Base-by-base conservation (phyloP, 2,329 filamentous ascomycete genomes). In the Beauveria rudraprayagi region DNA sequence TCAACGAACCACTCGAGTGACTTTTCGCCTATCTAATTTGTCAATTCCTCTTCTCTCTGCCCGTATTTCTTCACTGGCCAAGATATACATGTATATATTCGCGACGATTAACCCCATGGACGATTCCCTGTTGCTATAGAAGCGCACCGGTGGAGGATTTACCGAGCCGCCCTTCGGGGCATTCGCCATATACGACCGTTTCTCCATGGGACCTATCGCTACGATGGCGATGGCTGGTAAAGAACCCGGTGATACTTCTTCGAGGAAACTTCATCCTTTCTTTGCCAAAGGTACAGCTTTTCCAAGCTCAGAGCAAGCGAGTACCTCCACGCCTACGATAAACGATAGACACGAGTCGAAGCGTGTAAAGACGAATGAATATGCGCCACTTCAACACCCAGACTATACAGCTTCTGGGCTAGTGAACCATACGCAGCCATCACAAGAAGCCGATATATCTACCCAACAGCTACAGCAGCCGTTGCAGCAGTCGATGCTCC, bases 221-320 rank as follows among this genome's bases (percentile, higher is more conserved):
- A 69, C 77, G 60, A 71, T 73, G 66, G 74, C 69, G 54, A 83
- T 83, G 81, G 71, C 72, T 64, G 74, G 74, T 60, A 72, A 74
- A 67, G 72, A 69, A 61, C 64, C 71, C 57, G 69, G 67, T 63
- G 74, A 74, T 60, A 67, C 70, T 10, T 63, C 68, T 44, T 66
- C 68, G 26, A 78, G 77, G 67, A 82, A 80, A 65, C 67, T 84
- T 43, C 83, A 85, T 65, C 82, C 83, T 19, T 83, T 85, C 71
- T 84, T 85, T 67, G 67, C 72, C 44, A 73, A 71, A 61, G 61
- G 62, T 30, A 17, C 56, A 6, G 43, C 41, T 43, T 55, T 55
- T 22, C 17, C 50, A 17, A 34, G 44, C 19, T 19, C 43, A 10
- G 44, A 62, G 3, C 28, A 51, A 19, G 9, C 56, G 46, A 47